A percentile compares a stretch with the other conserved stretches of the same genome.
phyloP scores from a whole-genome alignment of 305 asterid species.

The Fraxinus nigra region DNA sequence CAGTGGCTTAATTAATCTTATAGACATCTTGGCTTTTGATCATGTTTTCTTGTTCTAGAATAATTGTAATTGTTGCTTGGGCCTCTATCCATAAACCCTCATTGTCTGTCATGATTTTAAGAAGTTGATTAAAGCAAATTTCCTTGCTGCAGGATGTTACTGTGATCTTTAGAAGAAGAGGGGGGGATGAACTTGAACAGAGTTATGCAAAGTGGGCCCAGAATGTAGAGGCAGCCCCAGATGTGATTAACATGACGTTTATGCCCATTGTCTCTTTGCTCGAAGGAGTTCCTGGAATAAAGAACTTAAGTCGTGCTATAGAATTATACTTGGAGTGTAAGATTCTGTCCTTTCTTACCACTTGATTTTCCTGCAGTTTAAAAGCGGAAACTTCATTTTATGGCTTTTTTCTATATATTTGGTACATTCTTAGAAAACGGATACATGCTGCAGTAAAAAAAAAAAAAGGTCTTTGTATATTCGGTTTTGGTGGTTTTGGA shows the following conservation, averaged over 20 bases:
- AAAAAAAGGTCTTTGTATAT: not conserved
- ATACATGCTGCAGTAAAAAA: not conserved
- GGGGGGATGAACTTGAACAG: constrained; percentile 99
- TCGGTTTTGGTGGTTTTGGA: not conserved
- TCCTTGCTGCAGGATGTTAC: constrained; percentile 81
- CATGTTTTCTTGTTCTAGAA: constrained; percentile 9
- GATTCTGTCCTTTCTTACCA: constrained; percentile 26
- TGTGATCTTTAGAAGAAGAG: constrained; percentile 95
- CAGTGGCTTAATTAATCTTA: not conserved
- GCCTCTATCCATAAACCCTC: not conserved
- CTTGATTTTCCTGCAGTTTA: not conserved
- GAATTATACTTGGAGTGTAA: constrained; percentile 91
- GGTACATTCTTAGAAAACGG: not conserved
- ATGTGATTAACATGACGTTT: constrained; percentile 93
- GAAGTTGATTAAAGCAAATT: constrained; percentile 17
- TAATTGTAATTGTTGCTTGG: not conserved
- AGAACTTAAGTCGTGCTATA: constrained; percentile 80
- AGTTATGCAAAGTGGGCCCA: constrained; percentile 86
- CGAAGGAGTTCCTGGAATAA: constrained; percentile 83
- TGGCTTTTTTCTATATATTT: not conserved
- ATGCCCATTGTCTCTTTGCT: constrained; percentile 82
- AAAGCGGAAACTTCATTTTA: not conserved
- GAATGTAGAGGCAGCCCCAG: constrained; percentile 85
- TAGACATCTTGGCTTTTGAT: not conserved
- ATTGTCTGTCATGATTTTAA: not conserved